Conservation (phyloP, 2,329 filamentous ascomycete species). For the Geoglossum cookeanum region DNA sequence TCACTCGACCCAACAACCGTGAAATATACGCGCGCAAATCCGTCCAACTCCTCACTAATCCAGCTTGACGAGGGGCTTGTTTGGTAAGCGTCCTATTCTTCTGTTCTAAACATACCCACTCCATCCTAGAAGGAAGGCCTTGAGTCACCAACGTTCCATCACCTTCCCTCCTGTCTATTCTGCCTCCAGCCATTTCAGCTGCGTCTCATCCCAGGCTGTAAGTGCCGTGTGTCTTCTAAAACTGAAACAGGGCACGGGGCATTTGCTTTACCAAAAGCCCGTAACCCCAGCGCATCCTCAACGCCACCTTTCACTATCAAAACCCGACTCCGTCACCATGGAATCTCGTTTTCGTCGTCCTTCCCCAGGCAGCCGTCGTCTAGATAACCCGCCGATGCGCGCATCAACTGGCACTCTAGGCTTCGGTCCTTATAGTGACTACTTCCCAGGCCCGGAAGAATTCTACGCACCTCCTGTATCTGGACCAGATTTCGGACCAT, state of each 20-base stretch:
- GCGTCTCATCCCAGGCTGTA: not conserved
- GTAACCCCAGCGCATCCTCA: not conserved
- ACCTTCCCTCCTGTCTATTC: not conserved
- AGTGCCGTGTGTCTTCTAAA: too few relatives aligned
- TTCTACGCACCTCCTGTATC: not conserved
- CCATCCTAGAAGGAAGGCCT: not conserved
- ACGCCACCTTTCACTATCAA: not conserved
- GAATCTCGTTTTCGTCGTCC: not conserved
- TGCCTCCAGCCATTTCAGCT: not conserved
- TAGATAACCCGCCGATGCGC: conserved; percentile 3
- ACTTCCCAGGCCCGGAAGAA: not conserved
- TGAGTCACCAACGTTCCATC: not conserved
- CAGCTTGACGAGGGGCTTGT: not conserved
- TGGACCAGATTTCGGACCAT: not conserved
- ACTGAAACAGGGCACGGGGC: not conserved
- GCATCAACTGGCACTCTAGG: conserved; percentile 3
- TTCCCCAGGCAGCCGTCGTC: conserved; percentile 3
- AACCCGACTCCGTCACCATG: not conserved
- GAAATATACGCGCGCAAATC: too few relatives aligned
- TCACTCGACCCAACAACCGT: not conserved
- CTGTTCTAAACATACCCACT: not conserved
- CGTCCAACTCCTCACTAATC: not conserved
- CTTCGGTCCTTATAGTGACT: not conserved
- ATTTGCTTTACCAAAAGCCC: not conserved
- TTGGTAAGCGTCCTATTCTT: not conserved